These are phyloP conservation scores for Phytophthora citricola DNA, from an alignment of 352 stramenopile genomes.

Conservation along the genomic window DNA sequence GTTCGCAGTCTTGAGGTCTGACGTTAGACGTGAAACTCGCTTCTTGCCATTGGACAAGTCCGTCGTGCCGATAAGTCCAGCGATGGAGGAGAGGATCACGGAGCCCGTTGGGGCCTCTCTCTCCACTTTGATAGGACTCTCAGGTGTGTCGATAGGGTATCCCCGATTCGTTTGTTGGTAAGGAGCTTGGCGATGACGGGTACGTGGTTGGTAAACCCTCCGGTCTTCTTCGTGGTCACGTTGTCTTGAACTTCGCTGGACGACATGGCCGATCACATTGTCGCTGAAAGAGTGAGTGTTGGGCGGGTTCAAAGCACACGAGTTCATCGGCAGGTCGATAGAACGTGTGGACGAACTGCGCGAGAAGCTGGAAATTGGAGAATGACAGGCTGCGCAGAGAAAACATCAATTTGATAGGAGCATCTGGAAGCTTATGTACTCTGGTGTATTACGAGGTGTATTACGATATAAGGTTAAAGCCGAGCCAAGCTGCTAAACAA, in stretches of 20 bases:
- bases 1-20: slow-evolving; percentile 7
- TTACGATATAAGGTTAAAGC: too few relatives aligned
- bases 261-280: slow-evolving; percentile 10
- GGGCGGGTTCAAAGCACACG: neutral
- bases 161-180: neutral
- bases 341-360: neutral
- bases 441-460: too few relatives aligned
- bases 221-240: neutral
- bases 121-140: neutral
- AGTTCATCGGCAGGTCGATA: slow-evolving; percentile 3
- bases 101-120: neutral
- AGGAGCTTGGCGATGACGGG: neutral
- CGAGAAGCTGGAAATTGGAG: neutral
- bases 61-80: neutral
- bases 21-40: neutral
- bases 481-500: too few relatives aligned
- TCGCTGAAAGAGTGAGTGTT: slow-evolving; percentile 8
- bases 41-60: neutral
- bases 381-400: neutral
- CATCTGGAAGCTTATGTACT: too few relatives aligned
- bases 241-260: slow-evolving; percentile 6
- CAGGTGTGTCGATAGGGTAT: neutral
- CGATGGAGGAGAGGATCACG: neutral
- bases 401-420: too few relatives aligned
- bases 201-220: neutral